These are phyloP conservation scores for Cercospora berteroae DNA, from an alignment of 2,329 filamentous ascomycete genomes.

Conservation along the genomic window DNA sequence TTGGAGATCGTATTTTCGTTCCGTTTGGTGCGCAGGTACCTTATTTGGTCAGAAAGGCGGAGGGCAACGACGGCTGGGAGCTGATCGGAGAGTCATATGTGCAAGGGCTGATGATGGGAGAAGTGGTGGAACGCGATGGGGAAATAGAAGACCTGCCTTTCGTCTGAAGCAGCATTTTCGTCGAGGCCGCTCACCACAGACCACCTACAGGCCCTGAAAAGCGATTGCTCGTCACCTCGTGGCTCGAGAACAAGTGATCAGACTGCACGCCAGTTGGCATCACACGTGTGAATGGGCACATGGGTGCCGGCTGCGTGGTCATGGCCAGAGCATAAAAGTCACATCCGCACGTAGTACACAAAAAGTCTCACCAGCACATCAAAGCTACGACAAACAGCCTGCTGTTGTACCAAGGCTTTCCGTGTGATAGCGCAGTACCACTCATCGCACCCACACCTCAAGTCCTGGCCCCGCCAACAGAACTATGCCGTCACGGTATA, in stretches of 20 bases:
- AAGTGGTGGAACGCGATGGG: neutral
- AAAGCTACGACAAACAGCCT: neutral
- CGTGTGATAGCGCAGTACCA: neutral
- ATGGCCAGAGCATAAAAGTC: neutral
- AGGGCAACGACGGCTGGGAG: neutral
- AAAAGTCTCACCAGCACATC: neutral
- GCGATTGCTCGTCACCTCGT: neutral
- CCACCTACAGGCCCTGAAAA: neutral
- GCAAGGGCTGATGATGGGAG: neutral
- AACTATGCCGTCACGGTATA: neutral
- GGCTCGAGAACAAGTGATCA: neutral
- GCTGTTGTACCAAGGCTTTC: neutral
- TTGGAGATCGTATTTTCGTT: neutral
- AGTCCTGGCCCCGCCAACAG: neutral
- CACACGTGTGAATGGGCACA: neutral
- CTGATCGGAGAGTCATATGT: neutral
- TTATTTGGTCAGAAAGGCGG: neutral
- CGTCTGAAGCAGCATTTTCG: neutral
- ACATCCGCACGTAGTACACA: neutral
- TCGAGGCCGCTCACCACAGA: neutral
- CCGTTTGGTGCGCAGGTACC: neutral
- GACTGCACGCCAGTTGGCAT: neutral
- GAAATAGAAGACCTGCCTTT: neutral
- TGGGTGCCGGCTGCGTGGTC: neutral
- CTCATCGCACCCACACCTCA: neutral